Evolutionary conservation across 495 filamentous ascomycete genomes (phyloP).

Genomic region (Lasiosphaeria hispida): DNA sequence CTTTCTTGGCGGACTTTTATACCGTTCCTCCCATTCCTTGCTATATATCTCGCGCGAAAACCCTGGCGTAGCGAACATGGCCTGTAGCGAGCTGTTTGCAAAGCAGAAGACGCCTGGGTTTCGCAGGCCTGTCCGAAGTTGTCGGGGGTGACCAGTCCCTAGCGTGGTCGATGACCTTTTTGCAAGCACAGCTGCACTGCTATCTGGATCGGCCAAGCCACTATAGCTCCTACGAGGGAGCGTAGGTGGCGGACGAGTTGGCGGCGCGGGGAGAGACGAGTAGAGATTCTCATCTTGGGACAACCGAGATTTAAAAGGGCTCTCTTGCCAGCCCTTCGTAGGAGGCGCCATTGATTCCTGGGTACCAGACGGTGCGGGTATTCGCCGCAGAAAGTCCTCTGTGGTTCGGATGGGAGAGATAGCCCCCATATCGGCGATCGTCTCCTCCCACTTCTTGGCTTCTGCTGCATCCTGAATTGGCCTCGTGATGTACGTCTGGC

Average conservation of each 20-base stretch:
- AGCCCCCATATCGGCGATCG: constrained; percentile 42
- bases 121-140: constrained; percentile 61
- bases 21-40: constrained; percentile 49
- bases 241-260: constrained; percentile 75
- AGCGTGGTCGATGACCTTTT: constrained; percentile 38
- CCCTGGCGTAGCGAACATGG: constrained; percentile 69
- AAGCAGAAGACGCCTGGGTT: constrained; percentile 87
- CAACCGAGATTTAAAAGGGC: constrained; percentile 28
- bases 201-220: constrained; percentile 65
- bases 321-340: constrained; percentile 28
- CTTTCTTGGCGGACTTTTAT: constrained; percentile 42
- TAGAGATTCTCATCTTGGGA: constrained; percentile 33
- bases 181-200: constrained; percentile 46
- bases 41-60: constrained; percentile 65
- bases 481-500: constrained; percentile 24
- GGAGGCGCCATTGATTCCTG: constrained; percentile 69
- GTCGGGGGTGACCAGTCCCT: constrained; percentile 11
- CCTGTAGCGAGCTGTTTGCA: constrained; percentile 86
- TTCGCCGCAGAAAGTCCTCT: constrained; percentile 81
- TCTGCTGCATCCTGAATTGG: constrained; percentile 37
- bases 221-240: constrained; percentile 83
- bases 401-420: constrained; percentile 48
- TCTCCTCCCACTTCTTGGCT: constrained; percentile 40
- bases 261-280: constrained; percentile 39
- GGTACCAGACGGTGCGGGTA: constrained; percentile 66